phyloP scores from a whole-genome alignment of 129 eudicot species.

The Scalesia atractyloides region DNA sequence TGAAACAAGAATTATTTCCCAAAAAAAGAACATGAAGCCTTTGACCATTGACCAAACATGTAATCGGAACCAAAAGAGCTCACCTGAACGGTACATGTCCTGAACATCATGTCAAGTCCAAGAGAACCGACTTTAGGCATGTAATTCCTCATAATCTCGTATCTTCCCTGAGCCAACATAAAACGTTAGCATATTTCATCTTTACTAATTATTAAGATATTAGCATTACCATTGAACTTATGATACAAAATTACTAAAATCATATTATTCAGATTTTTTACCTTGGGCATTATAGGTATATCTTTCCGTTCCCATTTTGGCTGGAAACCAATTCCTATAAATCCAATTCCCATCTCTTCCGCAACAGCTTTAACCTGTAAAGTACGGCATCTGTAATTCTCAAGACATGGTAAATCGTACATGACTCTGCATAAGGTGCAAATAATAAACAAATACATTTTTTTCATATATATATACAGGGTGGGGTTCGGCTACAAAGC shows the following conservation, averaged over 20 bases:
- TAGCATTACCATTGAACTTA: background rate
- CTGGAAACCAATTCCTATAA: constrained; percentile 92
- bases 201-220: background rate
- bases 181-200: constrained; percentile 31
- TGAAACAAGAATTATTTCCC: background rate
- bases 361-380: constrained; percentile 96
- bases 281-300: constrained; percentile 99
- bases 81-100: constrained; percentile 99
- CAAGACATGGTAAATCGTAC: background rate
- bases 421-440: background rate
- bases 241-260: background rate
- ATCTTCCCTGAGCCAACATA: constrained; percentile 80
- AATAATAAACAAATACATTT: background rate
- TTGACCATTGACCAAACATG: background rate
- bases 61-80: constrained; percentile 14
- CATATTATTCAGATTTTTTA: constrained; percentile 11
- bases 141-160: constrained; percentile 87
- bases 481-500: too few species aligned
- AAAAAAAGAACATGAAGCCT: background rate
- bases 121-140: constrained; percentile 98
- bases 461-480: too few species aligned
- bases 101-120: constrained; percentile 97
- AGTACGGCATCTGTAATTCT: constrained; percentile 1
- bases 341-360: constrained; percentile 97
- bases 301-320: constrained; percentile 86